phyloP scores from a whole-genome alignment of 2,329 filamentous ascomycete genomes.

The Fusarium staphyleae region DNA sequence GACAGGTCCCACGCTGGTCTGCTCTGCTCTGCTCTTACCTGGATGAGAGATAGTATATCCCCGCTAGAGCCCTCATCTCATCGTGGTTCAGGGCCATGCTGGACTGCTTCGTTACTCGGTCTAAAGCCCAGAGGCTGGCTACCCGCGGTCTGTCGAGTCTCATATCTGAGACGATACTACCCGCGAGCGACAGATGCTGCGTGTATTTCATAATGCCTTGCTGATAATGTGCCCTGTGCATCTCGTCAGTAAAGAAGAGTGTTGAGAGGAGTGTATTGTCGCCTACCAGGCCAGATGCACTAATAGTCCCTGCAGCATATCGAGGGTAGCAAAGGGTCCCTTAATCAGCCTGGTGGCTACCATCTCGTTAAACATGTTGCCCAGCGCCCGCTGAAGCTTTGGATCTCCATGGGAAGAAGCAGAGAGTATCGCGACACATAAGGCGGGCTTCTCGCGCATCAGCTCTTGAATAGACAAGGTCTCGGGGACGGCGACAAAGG shows the following conservation, averaged over 20 bases:
- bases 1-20: accelerated
- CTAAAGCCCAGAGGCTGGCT: conserved; percentile 41
- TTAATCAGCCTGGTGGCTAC: conserved; percentile 34
- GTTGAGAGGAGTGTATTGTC: neutral
- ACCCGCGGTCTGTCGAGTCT: conserved; percentile 42
- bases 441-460: conserved; percentile 30
- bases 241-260: conserved; percentile 12
- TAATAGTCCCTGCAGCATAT: conserved; percentile 44
- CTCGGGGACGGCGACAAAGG: conserved; percentile 41
- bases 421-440: conserved; percentile 43
- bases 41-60: conserved; percentile 45
- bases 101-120: conserved; percentile 27
- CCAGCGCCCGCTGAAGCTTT: conserved; percentile 37
- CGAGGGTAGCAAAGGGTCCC: conserved; percentile 39
- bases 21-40: conserved; percentile 28
- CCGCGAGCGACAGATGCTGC: conserved; percentile 43
- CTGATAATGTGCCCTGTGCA: conserved; percentile 45
- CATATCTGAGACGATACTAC: conserved; percentile 44
- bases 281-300: conserved; percentile 44
- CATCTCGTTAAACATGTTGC: conserved; percentile 41
- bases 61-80: conserved; percentile 43
- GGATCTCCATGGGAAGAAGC: conserved; percentile 35
- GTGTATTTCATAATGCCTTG: conserved; percentile 40
- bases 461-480: conserved; percentile 29
- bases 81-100: conserved; percentile 34